Conservation (phyloP, 192 early-diverging fungal species). For the Coemansia sp. region DNA sequence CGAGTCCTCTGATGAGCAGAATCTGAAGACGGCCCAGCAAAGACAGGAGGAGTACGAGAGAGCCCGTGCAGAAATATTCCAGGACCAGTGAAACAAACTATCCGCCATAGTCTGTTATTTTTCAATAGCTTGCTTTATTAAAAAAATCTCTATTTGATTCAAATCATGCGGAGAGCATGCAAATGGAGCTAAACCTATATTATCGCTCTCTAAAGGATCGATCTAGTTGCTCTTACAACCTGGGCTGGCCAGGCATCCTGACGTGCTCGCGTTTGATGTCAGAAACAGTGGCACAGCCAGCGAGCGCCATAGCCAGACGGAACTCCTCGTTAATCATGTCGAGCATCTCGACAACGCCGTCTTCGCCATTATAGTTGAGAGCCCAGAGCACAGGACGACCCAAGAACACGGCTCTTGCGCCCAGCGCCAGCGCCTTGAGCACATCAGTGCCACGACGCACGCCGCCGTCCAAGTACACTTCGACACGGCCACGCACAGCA, state of each 20-base stretch:
- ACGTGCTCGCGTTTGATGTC: conserved; percentile 42
- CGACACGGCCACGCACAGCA: conserved; percentile 61
- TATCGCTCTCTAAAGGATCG: too few species aligned
- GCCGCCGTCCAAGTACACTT: conserved; percentile 93
- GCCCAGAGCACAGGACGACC: conserved; percentile 67
- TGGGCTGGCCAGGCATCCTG: conserved; percentile 10
- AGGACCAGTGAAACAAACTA: conserved; percentile 1
- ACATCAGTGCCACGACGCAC: conserved; percentile 90
- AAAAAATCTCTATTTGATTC: too few species aligned
- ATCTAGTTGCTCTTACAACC: conserved; percentile 1
- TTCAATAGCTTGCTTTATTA: too few species aligned
- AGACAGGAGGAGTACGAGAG: conserved; percentile 41
- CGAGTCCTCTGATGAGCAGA: too few species aligned
- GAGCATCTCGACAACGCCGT: conserved; percentile 80
- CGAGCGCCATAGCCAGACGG: conserved; percentile 76
- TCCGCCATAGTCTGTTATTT: too few species aligned
- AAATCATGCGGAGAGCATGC: too few species aligned
- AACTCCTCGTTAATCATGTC: conserved; percentile 84
- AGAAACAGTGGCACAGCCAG: conserved; percentile 50
- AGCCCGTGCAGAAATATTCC: conserved; percentile 36
- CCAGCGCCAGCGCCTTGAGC: conserved; percentile 91
- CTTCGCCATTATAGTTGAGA: conserved; percentile 81
- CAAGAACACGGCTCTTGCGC: conserved; percentile 74
- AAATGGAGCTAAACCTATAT: too few species aligned
- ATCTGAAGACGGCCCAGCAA: conserved; percentile 15